These are phyloP conservation scores for Nectriaceae sp. DNA, from an alignment of 2,329 filamentous ascomycete species.

Conservation along the genomic window DNA sequence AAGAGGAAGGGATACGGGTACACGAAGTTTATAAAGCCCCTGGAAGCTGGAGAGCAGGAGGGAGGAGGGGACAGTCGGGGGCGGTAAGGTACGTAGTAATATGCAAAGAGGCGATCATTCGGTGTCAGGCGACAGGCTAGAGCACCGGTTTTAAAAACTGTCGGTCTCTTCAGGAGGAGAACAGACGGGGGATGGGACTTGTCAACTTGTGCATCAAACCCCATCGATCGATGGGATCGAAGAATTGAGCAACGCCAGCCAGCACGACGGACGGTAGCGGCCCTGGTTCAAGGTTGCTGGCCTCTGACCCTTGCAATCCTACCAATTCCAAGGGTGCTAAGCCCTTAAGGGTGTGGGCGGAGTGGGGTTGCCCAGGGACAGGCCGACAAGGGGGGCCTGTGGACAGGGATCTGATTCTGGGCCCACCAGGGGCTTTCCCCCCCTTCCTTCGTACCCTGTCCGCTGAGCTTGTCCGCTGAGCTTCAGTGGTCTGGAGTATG, in stretches of 20 bases:
- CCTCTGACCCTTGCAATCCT: neutral
- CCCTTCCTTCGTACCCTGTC: too few relatives aligned
- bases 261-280: neutral
- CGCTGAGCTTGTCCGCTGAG: too few relatives aligned
- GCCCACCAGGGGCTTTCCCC: too few relatives aligned
- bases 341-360: neutral
- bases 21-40: too few relatives aligned
- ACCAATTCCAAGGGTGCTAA: neutral
- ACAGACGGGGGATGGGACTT: slow-evolving; percentile 25
- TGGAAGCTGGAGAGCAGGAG: too few relatives aligned
- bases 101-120: neutral
- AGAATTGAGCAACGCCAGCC: slow-evolving; percentile 19
- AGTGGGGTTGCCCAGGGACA: too few relatives aligned
- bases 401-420: too few relatives aligned
- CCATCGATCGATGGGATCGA: slow-evolving; percentile 41
- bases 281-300: neutral
- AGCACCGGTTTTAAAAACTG: neutral
- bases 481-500: too few relatives aligned
- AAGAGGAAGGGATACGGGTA: neutral
- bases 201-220: slow-evolving; percentile 19
- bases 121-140: neutral
- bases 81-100: too few relatives aligned
- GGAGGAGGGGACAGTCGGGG: too few relatives aligned
- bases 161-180: slow-evolving; percentile 10
- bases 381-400: too few relatives aligned